Evolutionary conservation across 192 early-diverging fungal species (phyloP).

Genomic region (Lunasporangiospora selenospora): DNA sequence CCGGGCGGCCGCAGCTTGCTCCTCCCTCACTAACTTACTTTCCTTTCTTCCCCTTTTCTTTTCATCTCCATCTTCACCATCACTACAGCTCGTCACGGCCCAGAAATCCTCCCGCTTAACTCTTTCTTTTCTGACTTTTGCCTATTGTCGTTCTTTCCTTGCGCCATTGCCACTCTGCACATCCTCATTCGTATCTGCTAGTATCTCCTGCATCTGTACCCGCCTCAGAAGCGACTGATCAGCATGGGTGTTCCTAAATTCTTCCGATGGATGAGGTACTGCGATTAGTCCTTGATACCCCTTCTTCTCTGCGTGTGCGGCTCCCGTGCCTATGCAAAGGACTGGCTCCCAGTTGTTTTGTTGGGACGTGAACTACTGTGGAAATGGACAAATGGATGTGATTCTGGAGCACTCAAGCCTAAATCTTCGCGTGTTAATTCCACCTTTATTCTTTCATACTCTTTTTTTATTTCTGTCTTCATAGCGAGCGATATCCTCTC

Average conservation of each 20-base stretch:
- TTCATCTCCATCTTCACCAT: background rate
- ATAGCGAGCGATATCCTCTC: constrained; percentile 93
- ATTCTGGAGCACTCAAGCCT: too few species aligned
- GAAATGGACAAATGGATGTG: too few species aligned
- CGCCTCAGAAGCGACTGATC: background rate
- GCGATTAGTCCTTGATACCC: too few species aligned
- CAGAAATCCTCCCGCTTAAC: background rate
- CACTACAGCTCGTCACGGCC: background rate
- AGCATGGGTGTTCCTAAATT: constrained; percentile 92
- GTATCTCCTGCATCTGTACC: background rate
- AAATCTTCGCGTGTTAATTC: background rate
- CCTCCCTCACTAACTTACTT: too few species aligned
- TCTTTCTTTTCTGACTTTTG: too few species aligned
- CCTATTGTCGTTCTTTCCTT: too few species aligned
- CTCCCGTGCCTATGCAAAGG: too few species aligned
- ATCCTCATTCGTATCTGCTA: background rate
- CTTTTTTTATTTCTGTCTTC: background rate
- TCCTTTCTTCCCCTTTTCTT: background rate
- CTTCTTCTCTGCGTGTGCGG: too few species aligned
- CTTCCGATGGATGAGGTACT: constrained; percentile 95
- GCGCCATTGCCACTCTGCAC: background rate
- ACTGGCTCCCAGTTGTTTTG: too few species aligned
- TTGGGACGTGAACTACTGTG: too few species aligned
- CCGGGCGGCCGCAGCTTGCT: too few species aligned
- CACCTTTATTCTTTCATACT: background rate